Conservation (phyloP, 2,329 filamentous ascomycete species). For the Eurotiales sp. region DNA sequence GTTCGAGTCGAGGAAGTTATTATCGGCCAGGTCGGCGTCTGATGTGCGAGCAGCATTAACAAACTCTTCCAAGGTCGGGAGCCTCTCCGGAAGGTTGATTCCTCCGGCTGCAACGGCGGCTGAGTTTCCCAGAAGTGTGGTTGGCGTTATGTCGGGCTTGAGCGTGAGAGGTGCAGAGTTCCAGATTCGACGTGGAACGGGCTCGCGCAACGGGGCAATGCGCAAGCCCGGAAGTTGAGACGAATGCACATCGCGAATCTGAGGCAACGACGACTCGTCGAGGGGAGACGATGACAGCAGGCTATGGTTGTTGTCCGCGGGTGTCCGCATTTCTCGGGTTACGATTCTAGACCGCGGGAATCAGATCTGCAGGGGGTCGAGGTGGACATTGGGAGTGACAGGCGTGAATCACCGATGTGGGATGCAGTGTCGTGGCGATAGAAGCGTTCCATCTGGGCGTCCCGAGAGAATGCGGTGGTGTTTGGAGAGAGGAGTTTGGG, state of each 20-base stretch:
- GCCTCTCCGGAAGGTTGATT: constrained; percentile 32
- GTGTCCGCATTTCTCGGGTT: constrained; percentile 26
- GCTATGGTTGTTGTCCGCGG: constrained; percentile 21
- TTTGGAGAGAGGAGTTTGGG: no score
- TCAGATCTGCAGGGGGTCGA: constrained; percentile 7
- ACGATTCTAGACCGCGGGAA: constrained; percentile 17
- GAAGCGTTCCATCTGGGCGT: constrained; percentile 3
- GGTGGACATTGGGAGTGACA: constrained; percentile 12
- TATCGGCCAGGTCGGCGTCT: constrained; percentile 25
- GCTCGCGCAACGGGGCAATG: constrained; percentile 47
- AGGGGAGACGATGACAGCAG: constrained; percentile 33
- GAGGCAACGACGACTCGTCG: constrained; percentile 31
- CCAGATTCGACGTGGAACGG: constrained; percentile 38
- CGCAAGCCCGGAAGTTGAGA: constrained; percentile 40
- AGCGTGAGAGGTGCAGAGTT: constrained; percentile 38
- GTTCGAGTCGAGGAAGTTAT: constrained; percentile 27
- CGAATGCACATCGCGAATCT: constrained; percentile 37
- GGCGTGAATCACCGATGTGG: neutral
- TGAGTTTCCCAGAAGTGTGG: neutral
- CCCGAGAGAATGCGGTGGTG: neutral
- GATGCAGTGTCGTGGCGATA: neutral
- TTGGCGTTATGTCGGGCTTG: constrained; percentile 20
- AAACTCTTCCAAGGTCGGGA: constrained; percentile 34
- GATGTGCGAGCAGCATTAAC: constrained; percentile 34
- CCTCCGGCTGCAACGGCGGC: constrained; percentile 21